Evolutionary conservation across 257 asterid species (phyloP).

Genomic region (Knoxia roxburghii): DNA sequence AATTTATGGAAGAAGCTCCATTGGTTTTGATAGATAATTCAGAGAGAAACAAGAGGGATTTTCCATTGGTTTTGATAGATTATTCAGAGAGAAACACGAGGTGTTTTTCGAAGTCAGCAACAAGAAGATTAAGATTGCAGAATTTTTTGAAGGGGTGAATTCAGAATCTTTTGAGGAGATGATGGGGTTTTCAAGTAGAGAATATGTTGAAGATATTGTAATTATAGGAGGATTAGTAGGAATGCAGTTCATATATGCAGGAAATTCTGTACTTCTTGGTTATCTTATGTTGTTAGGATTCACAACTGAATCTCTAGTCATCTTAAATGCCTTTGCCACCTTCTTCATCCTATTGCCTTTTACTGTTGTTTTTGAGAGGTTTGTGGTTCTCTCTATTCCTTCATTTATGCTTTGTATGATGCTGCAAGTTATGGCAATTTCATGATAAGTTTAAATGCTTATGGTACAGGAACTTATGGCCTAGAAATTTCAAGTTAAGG

Average conservation of each 20-base stretch:
- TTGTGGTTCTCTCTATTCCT: background rate
- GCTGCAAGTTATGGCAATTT: background rate
- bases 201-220: constrained; percentile 39
- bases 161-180: constrained; percentile 16
- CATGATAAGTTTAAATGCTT: background rate
- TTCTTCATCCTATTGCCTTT: constrained; percentile 62
- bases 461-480: constrained; percentile 72
- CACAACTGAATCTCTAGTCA: constrained; percentile 56
- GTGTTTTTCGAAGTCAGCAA: too few species aligned
- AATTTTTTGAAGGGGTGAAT: too few species aligned
- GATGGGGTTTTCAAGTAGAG: constrained; percentile 27
- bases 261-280: constrained; percentile 61
- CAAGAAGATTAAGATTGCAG: constrained; percentile 9
- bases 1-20: background rate
- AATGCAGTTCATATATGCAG: constrained; percentile 73
- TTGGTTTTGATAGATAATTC: background rate
- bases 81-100: too few species aligned
- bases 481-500: constrained; percentile 44
- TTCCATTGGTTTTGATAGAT: background rate
- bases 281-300: constrained; percentile 64
- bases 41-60: background rate
- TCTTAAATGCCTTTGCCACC: constrained; percentile 65
- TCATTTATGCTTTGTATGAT: background rate
- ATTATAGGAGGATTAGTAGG: constrained; percentile 54
- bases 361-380: constrained; percentile 65